A percentile compares a stretch with the other conserved stretches of the same genome.
phyloP scores from a whole-genome alignment of 352 stramenopile species.

The Phytophthora syringae region DNA sequence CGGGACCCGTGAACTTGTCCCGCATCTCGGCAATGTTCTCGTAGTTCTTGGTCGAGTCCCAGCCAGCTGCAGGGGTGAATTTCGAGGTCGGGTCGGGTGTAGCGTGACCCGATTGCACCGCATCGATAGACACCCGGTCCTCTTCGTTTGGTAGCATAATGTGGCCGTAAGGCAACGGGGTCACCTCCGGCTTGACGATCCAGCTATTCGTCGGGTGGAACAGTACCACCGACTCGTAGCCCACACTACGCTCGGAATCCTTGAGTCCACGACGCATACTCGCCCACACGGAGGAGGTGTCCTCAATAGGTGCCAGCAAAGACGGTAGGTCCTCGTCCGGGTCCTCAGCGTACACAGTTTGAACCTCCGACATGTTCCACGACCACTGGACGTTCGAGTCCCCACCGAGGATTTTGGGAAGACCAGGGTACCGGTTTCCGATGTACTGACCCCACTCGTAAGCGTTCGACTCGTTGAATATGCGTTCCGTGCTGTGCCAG shows the following conservation, averaged over 20 bases:
- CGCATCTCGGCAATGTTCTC: conserved; percentile 29
- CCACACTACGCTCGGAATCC: conserved; percentile 7
- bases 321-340: conserved; percentile 6
- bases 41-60: conserved; percentile 42
- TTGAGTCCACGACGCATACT: conserved; percentile 23
- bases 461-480: conserved; percentile 24
- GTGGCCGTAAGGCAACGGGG: conserved; percentile 11
- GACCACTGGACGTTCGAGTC: conserved; percentile 24
- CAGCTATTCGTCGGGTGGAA: conserved; percentile 12
- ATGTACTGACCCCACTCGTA: conserved; percentile 24
- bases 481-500: too few species aligned
- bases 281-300: conserved; percentile 22
- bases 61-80: conserved; percentile 3
- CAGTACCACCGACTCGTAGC: conserved; percentile 11
- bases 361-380: conserved; percentile 17
- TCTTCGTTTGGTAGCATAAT: conserved; percentile 19
- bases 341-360: conserved; percentile 1
- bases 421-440: conserved; percentile 17
- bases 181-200: conserved; percentile 12
- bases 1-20: conserved; percentile 22
- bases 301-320: conserved; percentile 4
- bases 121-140: conserved; percentile 18
- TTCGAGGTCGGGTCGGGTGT: background rate
- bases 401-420: conserved; percentile 30
- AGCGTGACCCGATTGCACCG: conserved; percentile 20